Evolutionary conservation across 2,329 filamentous ascomycete species (phyloP), one percentile per base, ranked within the genome.

Genomic region (Hypomyces perniciosus): DNA sequence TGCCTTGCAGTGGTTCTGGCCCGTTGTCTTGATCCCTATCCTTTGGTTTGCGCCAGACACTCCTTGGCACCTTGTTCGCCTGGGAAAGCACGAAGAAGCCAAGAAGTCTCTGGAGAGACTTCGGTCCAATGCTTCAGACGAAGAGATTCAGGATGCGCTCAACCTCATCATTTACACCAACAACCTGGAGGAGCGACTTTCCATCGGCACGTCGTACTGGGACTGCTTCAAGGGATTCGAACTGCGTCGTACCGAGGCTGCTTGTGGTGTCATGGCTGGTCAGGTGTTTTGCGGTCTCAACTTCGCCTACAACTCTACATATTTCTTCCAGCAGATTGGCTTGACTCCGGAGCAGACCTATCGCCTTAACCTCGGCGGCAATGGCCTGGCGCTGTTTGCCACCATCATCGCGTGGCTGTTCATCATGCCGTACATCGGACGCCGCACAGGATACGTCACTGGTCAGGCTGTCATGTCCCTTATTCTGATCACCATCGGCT

Each of bases 211-310:
- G 1, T 67, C 62, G 0, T 77, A 76, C 52, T 54, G 53, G 42
- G 71, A 75, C 56, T 74, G 71, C 54, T 77, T 77, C 58, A 66
- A 65, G 27, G 68, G 68, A 12, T 61, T 66, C 5, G 68, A 77
- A 37, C 62, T 75, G 1, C 71, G 75, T n/a, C 68, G 78, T 13
- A 79, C 77, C 6, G 75, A 79, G 57, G 75, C 80, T 30, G 75
- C 76, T 1, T 69, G 49, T 12, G 33, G 47, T 20, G 43, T 46
- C 2, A 48, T 51, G 35, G 37, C 49, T 27, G 49, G 49, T 13
- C 49, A 51, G 13, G 44, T n/a, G n/a, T 43, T 54, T 6, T 42
- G 45, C 6, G 53, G 53, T 3, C 50, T 52, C 35, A 56, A 54
- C 39, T 63, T 72, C 40, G 64, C 68, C 31, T 67, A 65, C 13